Evolutionary conservation across 2,329 filamentous ascomycete genomes (phyloP), one percentile per base, ranked within the genome.

Genomic region (Pseudovirgaria hyperparasitica): DNA sequence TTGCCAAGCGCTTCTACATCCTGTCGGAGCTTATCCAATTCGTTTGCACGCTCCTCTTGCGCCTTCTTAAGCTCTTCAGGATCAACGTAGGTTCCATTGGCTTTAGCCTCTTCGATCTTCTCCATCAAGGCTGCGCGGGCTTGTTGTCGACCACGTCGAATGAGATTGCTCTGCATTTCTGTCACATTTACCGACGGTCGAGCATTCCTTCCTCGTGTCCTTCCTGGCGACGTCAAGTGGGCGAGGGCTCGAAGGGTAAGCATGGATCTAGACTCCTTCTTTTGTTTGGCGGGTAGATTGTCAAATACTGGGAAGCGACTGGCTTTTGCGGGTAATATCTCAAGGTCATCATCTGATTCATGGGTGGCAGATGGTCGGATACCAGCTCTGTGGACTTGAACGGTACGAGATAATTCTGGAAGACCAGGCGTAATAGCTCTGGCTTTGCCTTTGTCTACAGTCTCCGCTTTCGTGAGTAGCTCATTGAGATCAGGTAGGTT

Each of bases 51-150:
- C 32, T 86, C 74, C 31, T 80, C 74, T 51, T 84, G 72, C 48
- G 92, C 79, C 18, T 72, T 71, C 45, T 86, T 80, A 12, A 98
- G 86, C 52, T 94, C 87, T 2, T 76, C 72, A 1, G 82, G 93
- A 50, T 86, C 78, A 11, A 96, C 64, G 14, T 78, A 61, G 15
- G 94, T 67, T 6, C 90, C 90, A 52, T 80, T 84, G 8, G 78
- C 76, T 43, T 71, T 74, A 21, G 98, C 66, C 39, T 76, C 67
- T 30, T 82, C 73, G 12, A 96, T 67, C 29, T 77, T 77, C 39
- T 82, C 76, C 33, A 82, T 72, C 28, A 82, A 75, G 49, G 90
- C 84, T 22, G 70, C 55, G 33, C 73, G 73, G 23, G 85, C 86
- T 53, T 98, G 90, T 33, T 78, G 67, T 23, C 82, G 73, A 5